Evolutionary conservation across 176 grass and related monocot genomes (phyloP).

Genomic region (Thinopyrum elongatum): DNA sequence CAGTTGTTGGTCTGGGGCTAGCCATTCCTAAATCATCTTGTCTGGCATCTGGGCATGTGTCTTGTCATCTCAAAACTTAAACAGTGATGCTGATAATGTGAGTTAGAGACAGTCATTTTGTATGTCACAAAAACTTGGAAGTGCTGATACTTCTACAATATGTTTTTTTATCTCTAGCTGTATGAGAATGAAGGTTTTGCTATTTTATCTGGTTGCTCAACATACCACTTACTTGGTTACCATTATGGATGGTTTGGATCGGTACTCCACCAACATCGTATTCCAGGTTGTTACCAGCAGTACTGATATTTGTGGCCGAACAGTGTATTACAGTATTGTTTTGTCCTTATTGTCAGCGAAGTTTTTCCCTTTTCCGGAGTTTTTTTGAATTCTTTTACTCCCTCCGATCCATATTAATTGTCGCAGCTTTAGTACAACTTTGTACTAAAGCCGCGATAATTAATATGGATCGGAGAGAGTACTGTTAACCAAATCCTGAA

Average conservation of each 20-base stretch:
- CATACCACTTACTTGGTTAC: background rate
- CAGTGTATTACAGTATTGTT: background rate
- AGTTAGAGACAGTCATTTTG: background rate
- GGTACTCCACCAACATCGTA: background rate
- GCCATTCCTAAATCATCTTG: slow-evolving; percentile 11
- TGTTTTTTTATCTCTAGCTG: background rate
- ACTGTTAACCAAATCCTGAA: background rate
- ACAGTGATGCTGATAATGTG: background rate
- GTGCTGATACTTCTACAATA: background rate
- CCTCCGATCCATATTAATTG: too few species aligned
- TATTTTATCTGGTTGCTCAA: background rate
- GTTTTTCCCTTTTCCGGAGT: background rate
- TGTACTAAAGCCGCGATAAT: too few species aligned
- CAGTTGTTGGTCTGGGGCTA: slow-evolving; percentile 23
- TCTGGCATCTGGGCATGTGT: background rate
- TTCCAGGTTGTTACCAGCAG: background rate
- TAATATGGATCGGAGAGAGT: too few species aligned
- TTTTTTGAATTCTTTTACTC: background rate
- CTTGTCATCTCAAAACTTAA: background rate
- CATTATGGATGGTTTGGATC: background rate
- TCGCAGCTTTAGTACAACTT: too few species aligned
- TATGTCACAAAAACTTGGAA: slow-evolving; percentile 12
- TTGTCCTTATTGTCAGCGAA: background rate
- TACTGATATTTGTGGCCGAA: background rate
- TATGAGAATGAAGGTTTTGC: slow-evolving; percentile 9